Percentiles rank a stretch among this genome's conserved stretches.
These are phyloP conservation scores for Xylariaceae sp. DNA, from an alignment of 2,329 filamentous ascomycete species.

Conservation along the genomic window DNA sequence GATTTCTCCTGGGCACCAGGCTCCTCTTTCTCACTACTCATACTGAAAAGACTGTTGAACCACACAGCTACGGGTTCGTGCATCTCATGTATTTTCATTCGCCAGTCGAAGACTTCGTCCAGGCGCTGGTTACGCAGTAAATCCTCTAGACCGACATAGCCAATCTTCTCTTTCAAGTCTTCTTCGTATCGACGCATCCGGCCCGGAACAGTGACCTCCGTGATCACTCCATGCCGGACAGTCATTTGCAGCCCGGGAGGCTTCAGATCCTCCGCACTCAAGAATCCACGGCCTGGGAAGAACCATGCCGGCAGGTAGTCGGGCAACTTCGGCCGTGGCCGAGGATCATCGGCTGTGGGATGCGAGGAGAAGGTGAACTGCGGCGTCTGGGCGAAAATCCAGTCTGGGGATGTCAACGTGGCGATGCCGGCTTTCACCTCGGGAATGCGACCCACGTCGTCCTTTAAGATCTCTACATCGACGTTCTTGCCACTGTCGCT, in stretches of 20 bases:
- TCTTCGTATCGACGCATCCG: background rate
- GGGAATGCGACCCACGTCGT: constrained; percentile 42
- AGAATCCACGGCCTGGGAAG: constrained; percentile 29
- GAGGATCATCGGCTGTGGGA: constrained; percentile 53
- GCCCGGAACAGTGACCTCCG: constrained; percentile 13
- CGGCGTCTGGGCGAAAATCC: constrained; percentile 83
- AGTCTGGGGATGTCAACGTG: constrained; percentile 61
- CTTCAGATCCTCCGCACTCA: background rate
- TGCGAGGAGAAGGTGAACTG: constrained; percentile 68
- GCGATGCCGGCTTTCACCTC: constrained; percentile 57
- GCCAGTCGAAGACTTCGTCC: constrained; percentile 8
- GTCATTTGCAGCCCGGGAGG: constrained; percentile 28
- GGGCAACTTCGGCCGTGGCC: constrained; percentile 42
- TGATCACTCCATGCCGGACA: constrained; percentile 38
- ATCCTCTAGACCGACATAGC: background rate
- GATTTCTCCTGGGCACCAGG: background rate
- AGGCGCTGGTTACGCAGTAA: constrained; percentile 21
- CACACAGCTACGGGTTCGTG: constrained; percentile 21
- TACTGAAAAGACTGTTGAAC: constrained; percentile 30
- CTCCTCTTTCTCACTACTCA: background rate
- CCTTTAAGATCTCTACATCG: constrained; percentile 41
- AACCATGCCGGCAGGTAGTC: constrained; percentile 42
- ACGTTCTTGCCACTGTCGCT: background rate
- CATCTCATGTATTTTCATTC: too few species aligned
- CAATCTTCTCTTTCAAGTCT: background rate